phyloP scores from a whole-genome alignment of 2,329 filamentous ascomycete genomes.

The Aspergillus ochraceus region DNA sequence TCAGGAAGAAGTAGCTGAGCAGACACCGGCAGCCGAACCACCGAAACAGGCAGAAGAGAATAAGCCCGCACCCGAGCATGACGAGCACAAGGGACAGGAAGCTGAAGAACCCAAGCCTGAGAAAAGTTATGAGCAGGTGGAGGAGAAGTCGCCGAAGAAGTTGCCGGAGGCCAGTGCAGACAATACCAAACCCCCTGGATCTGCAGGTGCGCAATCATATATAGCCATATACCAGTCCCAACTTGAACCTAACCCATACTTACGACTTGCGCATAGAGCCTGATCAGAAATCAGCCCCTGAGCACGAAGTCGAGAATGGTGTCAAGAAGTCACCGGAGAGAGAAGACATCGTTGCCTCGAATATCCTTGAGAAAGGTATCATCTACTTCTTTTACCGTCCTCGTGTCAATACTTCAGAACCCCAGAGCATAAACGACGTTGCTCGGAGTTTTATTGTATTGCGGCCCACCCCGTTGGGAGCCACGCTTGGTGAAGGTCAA shows the following conservation, averaged over 20 bases:
- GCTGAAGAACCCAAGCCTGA: slow-evolving; percentile 2
- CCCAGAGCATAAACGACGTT: slow-evolving; percentile 69
- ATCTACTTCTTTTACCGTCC: slow-evolving; percentile 89
- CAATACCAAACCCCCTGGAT: not conserved
- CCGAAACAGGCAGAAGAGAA: slow-evolving; percentile 11
- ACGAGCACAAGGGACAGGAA: slow-evolving; percentile 11
- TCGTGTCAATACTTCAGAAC: slow-evolving; percentile 71
- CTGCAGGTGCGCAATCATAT: not conserved
- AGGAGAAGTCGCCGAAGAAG: slow-evolving; percentile 12
- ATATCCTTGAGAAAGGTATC: slow-evolving; percentile 80
- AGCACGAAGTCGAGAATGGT: slow-evolving; percentile 30
- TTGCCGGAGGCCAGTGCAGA: slow-evolving; percentile 8
- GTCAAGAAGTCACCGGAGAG: slow-evolving; percentile 53
- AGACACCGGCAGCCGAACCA: not conserved
- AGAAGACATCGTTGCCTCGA: slow-evolving; percentile 55
- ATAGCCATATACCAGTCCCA: not conserved
- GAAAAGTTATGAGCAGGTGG: slow-evolving; percentile 9
- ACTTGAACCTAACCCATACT: not conserved
- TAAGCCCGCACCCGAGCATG: slow-evolving; percentile 11
- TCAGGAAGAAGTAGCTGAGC: not conserved
- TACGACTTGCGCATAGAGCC: slow-evolving; percentile 12
- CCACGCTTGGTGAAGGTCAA: slow-evolving; percentile 58
- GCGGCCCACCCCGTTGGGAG: slow-evolving; percentile 68
- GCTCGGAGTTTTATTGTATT: slow-evolving; percentile 78
- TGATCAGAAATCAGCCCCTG: slow-evolving; percentile 1